Evolutionary conservation across 768 basidiomycete species (phyloP), one percentile per base, ranked within the genome.

Genomic region (Scleroderma bovista): DNA sequence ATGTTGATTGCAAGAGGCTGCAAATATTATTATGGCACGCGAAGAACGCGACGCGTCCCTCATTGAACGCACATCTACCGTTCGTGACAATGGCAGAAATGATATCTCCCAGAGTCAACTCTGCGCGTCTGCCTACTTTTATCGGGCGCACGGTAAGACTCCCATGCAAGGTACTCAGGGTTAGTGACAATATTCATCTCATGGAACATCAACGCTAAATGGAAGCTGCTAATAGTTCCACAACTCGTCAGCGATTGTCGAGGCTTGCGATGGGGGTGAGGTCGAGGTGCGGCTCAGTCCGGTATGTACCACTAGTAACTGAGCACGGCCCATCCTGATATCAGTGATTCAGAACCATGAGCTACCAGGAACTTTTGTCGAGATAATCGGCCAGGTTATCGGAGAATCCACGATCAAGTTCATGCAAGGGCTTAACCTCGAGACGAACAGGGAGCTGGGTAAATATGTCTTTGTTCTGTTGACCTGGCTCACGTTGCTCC

Each of bases 231-330:
- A 33, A n/a, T 47, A 76, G 68, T 60, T 62, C 43, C 61, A 75
- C 31, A 72, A 72, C 16, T 74, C 74, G 13, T 62, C 64, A 3
- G 75, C 80, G 12, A 74, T 78, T 3, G 83, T 90, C 12, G 74
- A 83, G 52, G 78, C 86, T 1, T 74, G 75, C 39, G 89, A 91
- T 58, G 84, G 81, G 1, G 82, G 79, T 0, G 70, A 88, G 60
- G 79, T 86, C 7, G 68, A 66, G 20, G 65, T 85, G 17, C 58
- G 60, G 13, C 57, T 79, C n/a, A 53, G 56, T 3, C 54, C 63
- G 50, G 83, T 81, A 43, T n/a, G 58, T 69, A 48, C 24, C 52
- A 34, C 32, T 29, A 20, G 15, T 33, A 19, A 39, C n/a, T 29
- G 17, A 10, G 10, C n/a, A 13, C 19, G 9, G 36, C 23, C 6